Conservation (phyloP, 2,329 filamentous ascomycete species). For the Elsinoe australis region DNA sequence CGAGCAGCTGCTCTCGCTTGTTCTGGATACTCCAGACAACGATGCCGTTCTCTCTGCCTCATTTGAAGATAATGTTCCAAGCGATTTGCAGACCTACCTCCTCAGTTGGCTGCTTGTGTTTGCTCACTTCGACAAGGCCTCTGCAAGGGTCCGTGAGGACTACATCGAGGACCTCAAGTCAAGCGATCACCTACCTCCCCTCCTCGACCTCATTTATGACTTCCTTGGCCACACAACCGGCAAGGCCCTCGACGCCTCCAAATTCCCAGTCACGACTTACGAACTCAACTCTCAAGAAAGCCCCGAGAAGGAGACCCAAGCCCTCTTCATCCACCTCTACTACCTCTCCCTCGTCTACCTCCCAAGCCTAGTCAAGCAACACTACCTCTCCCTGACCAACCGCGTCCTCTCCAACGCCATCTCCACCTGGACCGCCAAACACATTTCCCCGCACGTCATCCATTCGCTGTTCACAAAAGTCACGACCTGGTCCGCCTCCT, state of each 20-base stretch:
- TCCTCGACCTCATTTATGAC: slow-evolving; percentile 76
- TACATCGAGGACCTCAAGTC: slow-evolving; percentile 75
- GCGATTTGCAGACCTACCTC: slow-evolving; percentile 67
- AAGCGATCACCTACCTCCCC: slow-evolving; percentile 56
- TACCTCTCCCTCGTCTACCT: slow-evolving; percentile 71
- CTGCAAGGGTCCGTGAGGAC: slow-evolving; percentile 72
- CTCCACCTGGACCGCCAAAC: slow-evolving; percentile 77
- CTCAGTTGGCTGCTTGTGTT: slow-evolving; percentile 86
- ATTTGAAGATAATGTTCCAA: slow-evolving; percentile 59
- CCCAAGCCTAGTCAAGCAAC: slow-evolving; percentile 69
- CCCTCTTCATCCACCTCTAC: slow-evolving; percentile 77
- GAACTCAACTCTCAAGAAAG: slow-evolving; percentile 49
- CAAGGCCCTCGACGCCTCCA: slow-evolving; percentile 61
- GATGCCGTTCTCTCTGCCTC: slow-evolving; percentile 58
- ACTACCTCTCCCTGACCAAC: slow-evolving; percentile 76
- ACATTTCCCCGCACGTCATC: slow-evolving; percentile 65
- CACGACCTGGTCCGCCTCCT: slow-evolving; percentile 52
- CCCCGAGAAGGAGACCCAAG: slow-evolving; percentile 68
- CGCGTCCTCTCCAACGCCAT: slow-evolving; percentile 70
- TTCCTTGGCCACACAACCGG: slow-evolving; percentile 72
- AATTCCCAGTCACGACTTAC: slow-evolving; percentile 61
- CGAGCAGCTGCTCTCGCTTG: slow-evolving; percentile 73
- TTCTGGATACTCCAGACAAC: slow-evolving; percentile 68
- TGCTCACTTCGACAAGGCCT: slow-evolving; percentile 57
- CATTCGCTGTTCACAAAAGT: slow-evolving; percentile 60